These are phyloP conservation scores for Platismatia glauca DNA, from an alignment of 495 filamentous ascomycete species.

Conservation along the genomic window DNA sequence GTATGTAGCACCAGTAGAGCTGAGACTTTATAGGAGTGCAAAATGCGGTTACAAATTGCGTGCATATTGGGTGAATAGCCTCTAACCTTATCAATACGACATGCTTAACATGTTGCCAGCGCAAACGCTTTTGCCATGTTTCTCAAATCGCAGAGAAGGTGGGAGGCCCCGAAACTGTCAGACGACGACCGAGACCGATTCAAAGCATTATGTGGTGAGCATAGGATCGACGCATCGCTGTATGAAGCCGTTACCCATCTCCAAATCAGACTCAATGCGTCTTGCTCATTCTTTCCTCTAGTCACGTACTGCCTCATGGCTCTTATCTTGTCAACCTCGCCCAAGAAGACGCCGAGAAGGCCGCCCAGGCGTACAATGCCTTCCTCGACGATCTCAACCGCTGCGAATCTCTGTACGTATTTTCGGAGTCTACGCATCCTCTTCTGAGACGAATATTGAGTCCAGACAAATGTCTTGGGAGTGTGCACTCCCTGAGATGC, in stretches of 20 bases:
- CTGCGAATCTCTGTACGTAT: conserved; percentile 86
- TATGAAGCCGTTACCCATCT: conserved; percentile 23
- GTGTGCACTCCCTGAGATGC: too few relatives aligned
- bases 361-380: conserved; percentile 73
- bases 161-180: conserved; percentile 73
- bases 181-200: conserved; percentile 60
- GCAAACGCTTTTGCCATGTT: conserved; percentile 92
- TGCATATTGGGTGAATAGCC: conserved; percentile 54
- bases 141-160: conserved; percentile 91
- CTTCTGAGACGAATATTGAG: too few relatives aligned
- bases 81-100: neutral
- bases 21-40: conserved; percentile 50
- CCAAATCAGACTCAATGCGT: conserved; percentile 1
- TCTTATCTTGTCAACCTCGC: conserved; percentile 96
- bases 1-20: conserved; percentile 3
- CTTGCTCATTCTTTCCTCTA: conserved; percentile 12
- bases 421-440: too few relatives aligned
- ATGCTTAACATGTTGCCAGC: conserved; percentile 30
- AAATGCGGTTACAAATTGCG: conserved; percentile 71
- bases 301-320: conserved; percentile 79
- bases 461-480: too few relatives aligned
- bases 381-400: conserved; percentile 85
- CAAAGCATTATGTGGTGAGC: conserved; percentile 51
- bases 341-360: conserved; percentile 66
- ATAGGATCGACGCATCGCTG: conserved; percentile 61